Percentiles rank a stretch among this genome's conserved stretches.
These are phyloP conservation scores for Phlebiopsis flavidoalba DNA, from an alignment of 768 basidiomycete species.

Conservation along the genomic window DNA sequence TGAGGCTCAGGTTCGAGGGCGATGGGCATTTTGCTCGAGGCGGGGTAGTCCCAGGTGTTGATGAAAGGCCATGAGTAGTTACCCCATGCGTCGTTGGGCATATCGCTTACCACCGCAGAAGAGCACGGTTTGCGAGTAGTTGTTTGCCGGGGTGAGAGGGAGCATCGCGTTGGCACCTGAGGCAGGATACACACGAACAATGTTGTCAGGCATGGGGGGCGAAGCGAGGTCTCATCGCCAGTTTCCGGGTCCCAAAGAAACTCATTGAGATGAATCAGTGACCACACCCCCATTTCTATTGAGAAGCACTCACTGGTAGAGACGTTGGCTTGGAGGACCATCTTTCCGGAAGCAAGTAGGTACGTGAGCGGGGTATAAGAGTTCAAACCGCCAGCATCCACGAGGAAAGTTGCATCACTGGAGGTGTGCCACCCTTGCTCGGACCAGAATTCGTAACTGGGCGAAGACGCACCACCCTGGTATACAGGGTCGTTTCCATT, in stretches of 20 bases:
- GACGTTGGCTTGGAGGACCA: conserved; percentile 79
- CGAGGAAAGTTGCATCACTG: conserved; percentile 54
- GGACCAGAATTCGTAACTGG: conserved; percentile 82
- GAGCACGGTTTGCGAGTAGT: conserved; percentile 77
- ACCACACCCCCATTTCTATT: conserved; percentile 3
- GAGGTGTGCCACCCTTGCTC: conserved; percentile 41
- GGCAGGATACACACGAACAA: conserved; percentile 84
- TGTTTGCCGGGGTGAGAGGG: conserved; percentile 84
- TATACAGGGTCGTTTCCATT: conserved; percentile 51
- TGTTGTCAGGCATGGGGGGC: conserved; percentile 66
- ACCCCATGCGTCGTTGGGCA: conserved; percentile 69
- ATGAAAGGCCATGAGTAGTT: conserved; percentile 69
- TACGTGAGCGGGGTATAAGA: conserved; percentile 68
- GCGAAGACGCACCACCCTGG: conserved; percentile 71
- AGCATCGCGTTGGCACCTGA: conserved; percentile 88
- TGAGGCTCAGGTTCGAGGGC: conserved; percentile 81
- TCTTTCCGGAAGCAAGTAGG: conserved; percentile 69
- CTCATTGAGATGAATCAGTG: conserved; percentile 18
- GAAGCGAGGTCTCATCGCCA: conserved; percentile 59
- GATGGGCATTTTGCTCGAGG: conserved; percentile 63
- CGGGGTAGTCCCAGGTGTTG: conserved; percentile 68
- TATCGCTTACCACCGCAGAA: conserved; percentile 89
- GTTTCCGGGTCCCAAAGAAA: conserved; percentile 46
- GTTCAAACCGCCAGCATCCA: conserved; percentile 70
- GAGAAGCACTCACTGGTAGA: conserved; percentile 54